Base-by-base conservation (phyloP, 805 yeast species). In the Wickerhamomyces bisporus region DNA sequence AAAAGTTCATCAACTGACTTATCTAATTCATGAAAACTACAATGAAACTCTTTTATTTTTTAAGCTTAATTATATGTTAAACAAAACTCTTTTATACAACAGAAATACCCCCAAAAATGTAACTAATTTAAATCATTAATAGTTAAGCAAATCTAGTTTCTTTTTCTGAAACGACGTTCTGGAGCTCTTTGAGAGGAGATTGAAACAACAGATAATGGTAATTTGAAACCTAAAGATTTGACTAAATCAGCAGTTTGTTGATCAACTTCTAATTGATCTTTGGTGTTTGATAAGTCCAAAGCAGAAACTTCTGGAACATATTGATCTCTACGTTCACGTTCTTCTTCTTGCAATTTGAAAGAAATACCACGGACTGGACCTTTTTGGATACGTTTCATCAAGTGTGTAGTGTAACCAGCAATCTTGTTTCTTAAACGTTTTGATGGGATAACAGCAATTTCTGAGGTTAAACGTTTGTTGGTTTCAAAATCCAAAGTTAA, bases 281-380 rank as follows among this genome's bases (percentile, higher is more conserved):
- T 87, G 69, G 93, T 81, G 83, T 86, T 86, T 59, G 94, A 81
- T 68, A 93, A 84, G 78, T 93, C 98, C 71, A 93, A 86, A 73
- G 98, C 98, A 68, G 98, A 94, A 67, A 89, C 95, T 72, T 89
- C 98, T 76, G 99, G 99, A 65, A 94, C 98, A 77, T 89, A 93
- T 79, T 93, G 98, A 77, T 93, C 98, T 79, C 94, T 93, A 79
- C 98, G 86, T 81, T 93, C 99, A 83, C 98, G 91, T 84, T 93
- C 99, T 79, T 93, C 99, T 80, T 93, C 99, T 82, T 93, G 99
- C 68, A 93, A 86, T 76, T 94, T 94, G 96, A 93, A 93, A 63
- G 99, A 93, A 62, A 93, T 94, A 79, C 99, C 99, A 83, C 98
- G 89, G 64, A 93, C 99, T 79, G 99, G 99, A 71, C 99, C 99